Evolutionary conservation across 2,329 filamentous ascomycete genomes (phyloP), one percentile per base, ranked within the genome.

Genomic region (Diaporthe sp.): DNA sequence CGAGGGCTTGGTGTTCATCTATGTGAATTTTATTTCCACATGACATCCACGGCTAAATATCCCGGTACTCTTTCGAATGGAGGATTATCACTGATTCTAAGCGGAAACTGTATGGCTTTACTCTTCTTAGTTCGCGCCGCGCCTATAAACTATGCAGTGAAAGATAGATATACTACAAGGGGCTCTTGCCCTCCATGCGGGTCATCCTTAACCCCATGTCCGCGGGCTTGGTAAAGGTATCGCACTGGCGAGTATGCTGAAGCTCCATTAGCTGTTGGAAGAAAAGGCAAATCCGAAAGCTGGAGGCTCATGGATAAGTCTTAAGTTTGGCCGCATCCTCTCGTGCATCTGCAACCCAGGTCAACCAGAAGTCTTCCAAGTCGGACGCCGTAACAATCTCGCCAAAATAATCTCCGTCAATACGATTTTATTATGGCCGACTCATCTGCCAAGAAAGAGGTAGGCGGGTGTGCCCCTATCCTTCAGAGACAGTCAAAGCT

Each of bases 401-500:
- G 25, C 28, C 42, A 40, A 33, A 33, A 30, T 33, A 22, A 64
- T 47, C 19, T 17, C 40, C 40, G 28, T 47, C 10, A 19, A 61
- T 40, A 61, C 57, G 28, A 42, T 7, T 28, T 15, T 47, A 10
- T 30, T 40, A 64, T 64, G 60, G 40, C 40, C 60, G 60, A 64
- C 17, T 47, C 60, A n/a, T 30, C 40, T 33, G 60, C 60, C 60
- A 64, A 47, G 25, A 64, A 64, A 47, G 60, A 64, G 38, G 60
- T 64, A 47, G 33, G 60, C 25, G 5, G 40, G 6, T 28, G 28
- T 42, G 17, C 1, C 28, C 25, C 6, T 8, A 64, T 33, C 28
- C 19, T 38, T 28, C 40, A 30, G 17, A 45, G 40, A 64, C 60
- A 45, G 38, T 15, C 40, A 45, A 30, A n/a, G 30, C 60, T 64